Evolutionary conservation across 306 rosid species (phyloP).

Genomic region (Cyamopsis tetragonoloba): DNA sequence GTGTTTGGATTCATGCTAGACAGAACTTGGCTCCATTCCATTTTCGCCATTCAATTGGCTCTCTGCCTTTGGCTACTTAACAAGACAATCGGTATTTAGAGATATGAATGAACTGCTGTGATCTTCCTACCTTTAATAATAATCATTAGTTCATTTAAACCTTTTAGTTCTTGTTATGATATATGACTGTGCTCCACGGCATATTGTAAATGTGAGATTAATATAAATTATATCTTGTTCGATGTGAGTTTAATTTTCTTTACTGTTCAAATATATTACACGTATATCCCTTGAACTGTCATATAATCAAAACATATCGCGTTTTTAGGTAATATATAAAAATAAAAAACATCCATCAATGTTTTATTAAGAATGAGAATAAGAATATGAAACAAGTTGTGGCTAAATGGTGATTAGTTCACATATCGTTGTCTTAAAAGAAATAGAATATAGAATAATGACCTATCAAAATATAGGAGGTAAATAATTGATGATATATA

Average conservation of each 20-base stretch:
- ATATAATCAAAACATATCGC: no score
- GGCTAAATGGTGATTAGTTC: not conserved
- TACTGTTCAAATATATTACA: no score
- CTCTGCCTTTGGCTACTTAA: slow-evolving; percentile 89
- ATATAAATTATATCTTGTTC: no score
- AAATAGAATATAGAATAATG: not conserved
- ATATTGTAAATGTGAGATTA: slow-evolving; percentile 4
- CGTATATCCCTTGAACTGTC: no score
- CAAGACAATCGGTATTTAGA: slow-evolving; percentile 61
- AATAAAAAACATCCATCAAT: no score
- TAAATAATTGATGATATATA: no score
- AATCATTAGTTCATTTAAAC: not conserved
- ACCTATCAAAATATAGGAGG: no score
- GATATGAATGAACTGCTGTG: not conserved
- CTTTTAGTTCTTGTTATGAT: not conserved
- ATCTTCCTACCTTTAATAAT: not conserved
- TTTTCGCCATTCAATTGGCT: slow-evolving; percentile 74
- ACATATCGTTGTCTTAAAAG: not conserved
- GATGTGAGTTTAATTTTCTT: no score
- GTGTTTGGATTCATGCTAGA: slow-evolving; percentile 84
- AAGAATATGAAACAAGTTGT: no score
- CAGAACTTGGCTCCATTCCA: slow-evolving; percentile 86
- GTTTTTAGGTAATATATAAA: no score
- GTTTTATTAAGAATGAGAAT: no score
- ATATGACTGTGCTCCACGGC: not conserved